Evolutionary conservation across 495 filamentous ascomycete species (phyloP), one percentile per base, ranked within the genome.

Genomic region (Xylaria sp.): DNA sequence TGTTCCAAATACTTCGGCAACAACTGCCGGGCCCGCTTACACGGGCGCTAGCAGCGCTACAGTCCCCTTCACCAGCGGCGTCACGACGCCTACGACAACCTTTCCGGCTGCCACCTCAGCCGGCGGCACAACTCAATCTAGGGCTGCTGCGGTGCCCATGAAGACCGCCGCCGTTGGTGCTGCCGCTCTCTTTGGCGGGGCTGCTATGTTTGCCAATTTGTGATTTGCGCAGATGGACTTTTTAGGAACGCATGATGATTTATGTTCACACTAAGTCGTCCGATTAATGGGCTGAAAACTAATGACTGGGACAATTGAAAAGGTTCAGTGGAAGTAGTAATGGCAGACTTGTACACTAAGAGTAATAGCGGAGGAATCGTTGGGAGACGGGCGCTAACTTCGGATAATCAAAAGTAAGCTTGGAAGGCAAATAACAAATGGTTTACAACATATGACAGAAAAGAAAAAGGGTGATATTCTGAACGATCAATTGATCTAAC

Each of bases 21-120:
- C 81, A 0, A 80, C 83, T 0, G 83, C 88, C 35, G 77, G 79
- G 3, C 80, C 84, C 14, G 88, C 84, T 0, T 92, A 89, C 76
- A 77, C 77, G 21, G 84, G 83, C 62, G 89, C 87, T 0, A 83
- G 78, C 40, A 78, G 79, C 59, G 82, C 66, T 9, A 77, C 80
- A 3, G 77, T 85, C 4, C 86, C 86, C 0, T 88, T 88, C 55
- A 86, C 84, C 5, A 80, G 79, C 29, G 82, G 79, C 11, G 73
- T 84, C 40, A 62, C 74, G 2, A 77, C 81, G 11, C 75, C 76
- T 19, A 80, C 80, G 0, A 75, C 80, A 2, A 83, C 78, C 0
- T 74, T 70, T 14, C 72, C 76, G 3, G 80, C 83, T 0, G 72
- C 77, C 1, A 81, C 77, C 12, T 74, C 74, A 46, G 76, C 75